A percentile compares a stretch with the other conserved stretches of the same genome.
Evolutionary conservation across 805 yeast genomes (phyloP).

Genomic region (Pichia cephalocereana): DNA sequence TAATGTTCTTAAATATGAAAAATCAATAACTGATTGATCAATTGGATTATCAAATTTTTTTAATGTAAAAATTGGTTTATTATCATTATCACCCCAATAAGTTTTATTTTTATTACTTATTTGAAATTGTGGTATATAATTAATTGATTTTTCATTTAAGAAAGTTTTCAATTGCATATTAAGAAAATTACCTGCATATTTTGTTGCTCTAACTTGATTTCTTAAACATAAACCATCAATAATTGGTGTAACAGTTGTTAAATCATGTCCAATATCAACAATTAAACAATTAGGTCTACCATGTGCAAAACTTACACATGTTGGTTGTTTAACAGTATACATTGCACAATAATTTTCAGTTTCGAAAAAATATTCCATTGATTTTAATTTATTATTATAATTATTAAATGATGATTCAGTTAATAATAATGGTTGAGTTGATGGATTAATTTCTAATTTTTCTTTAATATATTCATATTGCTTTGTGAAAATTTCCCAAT

Average conservation of each 20-base stretch:
- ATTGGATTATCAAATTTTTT: constrained; percentile 24
- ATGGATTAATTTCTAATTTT: constrained; percentile 41
- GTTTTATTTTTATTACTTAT: constrained; percentile 36
- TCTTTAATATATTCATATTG: constrained; percentile 61
- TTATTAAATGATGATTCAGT: constrained; percentile 89
- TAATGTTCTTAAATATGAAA: constrained; percentile 44
- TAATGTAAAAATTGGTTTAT: constrained; percentile 2
- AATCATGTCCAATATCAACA: constrained; percentile 79
- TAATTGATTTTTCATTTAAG: constrained; percentile 26
- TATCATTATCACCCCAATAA: constrained; percentile 19
- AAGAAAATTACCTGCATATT: constrained; percentile 63
- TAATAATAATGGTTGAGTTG: constrained; percentile 66
- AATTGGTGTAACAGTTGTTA: constrained; percentile 69
- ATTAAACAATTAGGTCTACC: constrained; percentile 83
- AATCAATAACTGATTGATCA: constrained; percentile 44
- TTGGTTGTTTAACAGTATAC: constrained; percentile 73
- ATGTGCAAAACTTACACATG: constrained; percentile 79
- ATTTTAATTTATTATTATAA: constrained; percentile 51
- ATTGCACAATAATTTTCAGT: constrained; percentile 67
- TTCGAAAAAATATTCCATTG: constrained; percentile 68
- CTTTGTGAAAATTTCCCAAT: constrained; percentile 80
- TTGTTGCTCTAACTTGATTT: constrained; percentile 61
- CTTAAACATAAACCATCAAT: constrained; percentile 72
- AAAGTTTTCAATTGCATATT: constrained; percentile 42
- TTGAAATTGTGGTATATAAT: constrained; percentile 37